A percentile compares a stretch with the other conserved stretches of the same genome.
These are phyloP conservation scores for Phaffia tasmanica DNA, from an alignment of 768 basidiomycete genomes.

Conservation along the genomic window DNA sequence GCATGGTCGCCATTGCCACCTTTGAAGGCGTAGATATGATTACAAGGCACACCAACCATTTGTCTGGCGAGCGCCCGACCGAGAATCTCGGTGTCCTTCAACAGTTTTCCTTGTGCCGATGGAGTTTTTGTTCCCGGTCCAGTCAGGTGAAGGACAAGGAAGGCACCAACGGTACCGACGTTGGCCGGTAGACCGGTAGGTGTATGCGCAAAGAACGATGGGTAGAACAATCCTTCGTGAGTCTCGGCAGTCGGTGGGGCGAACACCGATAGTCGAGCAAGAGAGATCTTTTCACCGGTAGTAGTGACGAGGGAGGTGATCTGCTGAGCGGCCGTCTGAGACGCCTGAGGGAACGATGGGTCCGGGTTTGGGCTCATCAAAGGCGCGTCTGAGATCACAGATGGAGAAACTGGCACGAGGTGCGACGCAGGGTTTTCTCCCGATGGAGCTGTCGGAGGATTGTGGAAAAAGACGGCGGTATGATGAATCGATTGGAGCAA, in stretches of 20 bases:
- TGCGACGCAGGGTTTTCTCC: not conserved
- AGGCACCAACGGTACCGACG: conserved; percentile 16
- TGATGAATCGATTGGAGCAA: conserved; percentile 22
- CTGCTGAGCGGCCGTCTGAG: conserved; percentile 13
- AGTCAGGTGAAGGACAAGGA: conserved; percentile 24
- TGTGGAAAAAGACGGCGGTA: conserved; percentile 31
- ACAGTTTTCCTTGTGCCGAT: not conserved
- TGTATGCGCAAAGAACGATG: conserved; percentile 22
- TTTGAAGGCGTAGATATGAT: conserved; percentile 38
- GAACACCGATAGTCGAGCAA: conserved; percentile 37
- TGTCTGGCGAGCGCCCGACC: conserved; percentile 72
- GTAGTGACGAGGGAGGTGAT: conserved; percentile 27
- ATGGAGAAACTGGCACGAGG: conserved; percentile 17
- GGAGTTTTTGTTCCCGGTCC: conserved; percentile 8
- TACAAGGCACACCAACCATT: conserved; percentile 69
- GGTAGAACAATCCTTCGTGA: conserved; percentile 24
- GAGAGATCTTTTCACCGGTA: conserved; percentile 38
- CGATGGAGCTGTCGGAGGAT: conserved; percentile 36
- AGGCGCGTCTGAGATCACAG: conserved; percentile 27
- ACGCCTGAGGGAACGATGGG: not conserved
- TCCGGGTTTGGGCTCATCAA: conserved; percentile 15
- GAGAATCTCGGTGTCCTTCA: conserved; percentile 49
- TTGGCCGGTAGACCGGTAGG: conserved; percentile 15
- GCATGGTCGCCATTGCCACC: conserved; percentile 33
- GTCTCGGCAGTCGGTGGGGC: conserved; percentile 32